These are phyloP conservation scores for Cladorrhinum sp. DNA, from an alignment of 2,329 filamentous ascomycete species.

Conservation along the genomic window DNA sequence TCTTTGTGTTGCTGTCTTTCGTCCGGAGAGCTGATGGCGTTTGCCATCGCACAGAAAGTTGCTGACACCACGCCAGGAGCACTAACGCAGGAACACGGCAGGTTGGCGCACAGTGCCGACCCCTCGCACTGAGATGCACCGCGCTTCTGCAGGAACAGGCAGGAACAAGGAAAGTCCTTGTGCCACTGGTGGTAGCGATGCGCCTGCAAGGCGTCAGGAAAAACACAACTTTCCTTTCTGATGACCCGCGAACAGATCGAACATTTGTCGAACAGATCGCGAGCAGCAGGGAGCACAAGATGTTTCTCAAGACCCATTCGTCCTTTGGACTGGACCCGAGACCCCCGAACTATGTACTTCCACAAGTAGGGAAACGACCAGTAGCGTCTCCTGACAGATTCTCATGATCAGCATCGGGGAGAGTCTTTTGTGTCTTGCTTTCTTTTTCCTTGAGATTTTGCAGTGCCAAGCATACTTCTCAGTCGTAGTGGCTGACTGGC, in stretches of 20 bases:
- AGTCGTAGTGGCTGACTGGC: neutral
- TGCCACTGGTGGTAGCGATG: slow-evolving; percentile 22
- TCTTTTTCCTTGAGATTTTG: neutral
- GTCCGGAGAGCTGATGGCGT: slow-evolving; percentile 1
- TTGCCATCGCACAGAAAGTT: slow-evolving; percentile 7
- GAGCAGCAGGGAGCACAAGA: neutral
- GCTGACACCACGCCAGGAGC: neutral
- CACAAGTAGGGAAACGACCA: no score
- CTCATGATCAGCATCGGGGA: neutral
- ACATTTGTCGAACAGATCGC: neutral
- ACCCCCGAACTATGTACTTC: neutral
- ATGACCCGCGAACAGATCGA: neutral
- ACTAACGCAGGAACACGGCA: slow-evolving; percentile 22
- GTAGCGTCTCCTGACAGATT: neutral
- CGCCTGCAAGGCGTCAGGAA: slow-evolving; percentile 2
- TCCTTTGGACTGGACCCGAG: neutral
- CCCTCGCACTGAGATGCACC: slow-evolving; percentile 18
- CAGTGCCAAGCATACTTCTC: neutral
- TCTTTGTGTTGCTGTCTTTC: neutral
- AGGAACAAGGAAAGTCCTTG: slow-evolving; percentile 22
- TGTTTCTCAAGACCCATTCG: neutral
- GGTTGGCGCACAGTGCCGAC: slow-evolving; percentile 17
- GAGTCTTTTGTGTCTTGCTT: neutral
- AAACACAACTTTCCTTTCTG: neutral
- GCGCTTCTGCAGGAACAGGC: slow-evolving; percentile 27